Conservation (phyloP, 176 grass and related monocot species). For the Zoysia pacifica region DNA sequence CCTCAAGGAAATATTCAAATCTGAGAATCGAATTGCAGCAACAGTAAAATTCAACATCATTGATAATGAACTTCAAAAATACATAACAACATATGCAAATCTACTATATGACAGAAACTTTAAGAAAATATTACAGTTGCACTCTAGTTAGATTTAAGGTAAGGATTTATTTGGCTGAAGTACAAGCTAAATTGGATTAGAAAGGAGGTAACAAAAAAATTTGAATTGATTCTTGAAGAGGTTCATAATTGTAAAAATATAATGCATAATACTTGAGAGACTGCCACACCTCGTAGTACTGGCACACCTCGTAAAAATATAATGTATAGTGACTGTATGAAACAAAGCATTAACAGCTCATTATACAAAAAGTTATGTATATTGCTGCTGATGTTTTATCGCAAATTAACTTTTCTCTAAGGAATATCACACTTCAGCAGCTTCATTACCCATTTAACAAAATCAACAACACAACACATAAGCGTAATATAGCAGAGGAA, state of each 20-base stretch:
- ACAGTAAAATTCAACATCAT: neutral
- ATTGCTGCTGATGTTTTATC: neutral
- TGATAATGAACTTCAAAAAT: neutral
- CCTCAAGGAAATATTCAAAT: neutral
- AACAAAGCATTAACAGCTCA: neutral
- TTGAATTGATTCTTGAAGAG: neutral
- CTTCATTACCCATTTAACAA: neutral
- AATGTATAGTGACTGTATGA: neutral
- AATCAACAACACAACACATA: neutral
- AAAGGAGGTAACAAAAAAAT: neutral
- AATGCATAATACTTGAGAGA: neutral
- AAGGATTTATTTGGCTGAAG: neutral
- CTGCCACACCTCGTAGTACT: neutral
- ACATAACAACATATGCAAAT: neutral
- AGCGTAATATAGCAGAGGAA: neutral
- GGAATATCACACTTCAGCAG: neutral
- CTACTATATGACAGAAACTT: neutral
- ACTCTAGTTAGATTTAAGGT: neutral
- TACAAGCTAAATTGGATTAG: neutral
- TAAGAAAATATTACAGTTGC: neutral
- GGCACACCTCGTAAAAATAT: neutral
- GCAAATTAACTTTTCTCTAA: neutral
- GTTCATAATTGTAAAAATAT: neutral
- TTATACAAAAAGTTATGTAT: neutral
- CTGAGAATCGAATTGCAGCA: neutral